Conservation (phyloP, 192 early-diverging fungal species). For the Chytriomyces hyalinus region DNA sequence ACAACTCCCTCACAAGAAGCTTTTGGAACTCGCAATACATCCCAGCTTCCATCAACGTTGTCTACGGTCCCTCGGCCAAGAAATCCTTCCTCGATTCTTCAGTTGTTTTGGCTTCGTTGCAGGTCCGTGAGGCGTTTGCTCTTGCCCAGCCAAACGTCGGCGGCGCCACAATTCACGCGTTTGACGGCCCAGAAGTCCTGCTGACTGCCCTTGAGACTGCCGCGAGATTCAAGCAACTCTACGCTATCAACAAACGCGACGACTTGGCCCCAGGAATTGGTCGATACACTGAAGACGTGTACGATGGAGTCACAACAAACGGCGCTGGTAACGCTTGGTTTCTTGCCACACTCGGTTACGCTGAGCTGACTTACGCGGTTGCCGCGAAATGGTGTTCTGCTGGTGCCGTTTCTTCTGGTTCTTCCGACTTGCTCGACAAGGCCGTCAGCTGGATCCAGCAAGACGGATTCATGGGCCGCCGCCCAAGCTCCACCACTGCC, state of each 20-base stretch:
- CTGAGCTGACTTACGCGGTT: conserved; percentile 60
- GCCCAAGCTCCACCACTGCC: background rate
- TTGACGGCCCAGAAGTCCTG: conserved; percentile 9
- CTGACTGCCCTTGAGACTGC: conserved; percentile 8
- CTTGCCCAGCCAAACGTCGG: background rate
- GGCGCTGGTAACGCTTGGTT: conserved; percentile 78
- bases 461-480: conserved; percentile 2
- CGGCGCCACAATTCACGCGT: background rate
- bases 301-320: conserved; percentile 59
- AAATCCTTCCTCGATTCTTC: background rate
- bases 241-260: conserved; percentile 52
- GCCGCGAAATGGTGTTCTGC: background rate
- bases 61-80: background rate
- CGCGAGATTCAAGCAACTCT: conserved; percentile 41
- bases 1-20: background rate
- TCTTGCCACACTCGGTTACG: conserved; percentile 60
- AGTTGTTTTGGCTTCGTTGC: background rate
- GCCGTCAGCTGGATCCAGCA: background rate
- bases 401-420: background rate
- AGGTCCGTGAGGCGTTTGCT: background rate
- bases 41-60: background rate
- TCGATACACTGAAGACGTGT: conserved; percentile 78
- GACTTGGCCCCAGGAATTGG: conserved; percentile 65
- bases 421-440: background rate
- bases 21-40: background rate